phyloP scores from a whole-genome alignment of 805 yeast genomes.

The Metschnikowia drakensbergensis region DNA sequence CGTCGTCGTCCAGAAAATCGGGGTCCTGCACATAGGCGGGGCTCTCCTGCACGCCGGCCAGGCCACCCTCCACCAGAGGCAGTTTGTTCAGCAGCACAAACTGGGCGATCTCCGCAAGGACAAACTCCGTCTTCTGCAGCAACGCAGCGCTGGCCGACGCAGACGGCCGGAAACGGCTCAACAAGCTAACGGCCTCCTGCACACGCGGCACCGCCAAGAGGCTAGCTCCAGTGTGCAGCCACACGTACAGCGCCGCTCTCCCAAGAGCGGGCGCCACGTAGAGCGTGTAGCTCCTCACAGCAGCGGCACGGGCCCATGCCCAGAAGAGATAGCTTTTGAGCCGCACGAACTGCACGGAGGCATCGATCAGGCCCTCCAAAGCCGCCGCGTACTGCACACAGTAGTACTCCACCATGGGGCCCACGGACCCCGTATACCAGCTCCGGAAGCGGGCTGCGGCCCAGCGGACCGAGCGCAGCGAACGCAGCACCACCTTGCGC shows the following conservation, averaged over 20 bases:
- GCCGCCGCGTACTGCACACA: constrained; percentile 9
- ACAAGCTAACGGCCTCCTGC: not conserved
- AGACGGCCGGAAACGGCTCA: constrained; percentile 8
- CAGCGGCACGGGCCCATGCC: not conserved
- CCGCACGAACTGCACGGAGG: not conserved
- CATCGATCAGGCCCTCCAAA: constrained; percentile 10
- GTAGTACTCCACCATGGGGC: constrained; percentile 13
- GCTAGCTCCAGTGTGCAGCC: not conserved
- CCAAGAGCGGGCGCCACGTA: constrained; percentile 4
- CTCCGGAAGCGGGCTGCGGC: not conserved
- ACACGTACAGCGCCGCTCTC: not conserved
- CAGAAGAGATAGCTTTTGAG: constrained; percentile 3
- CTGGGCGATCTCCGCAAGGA: constrained; percentile 10
- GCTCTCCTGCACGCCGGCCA: constrained; percentile 7
- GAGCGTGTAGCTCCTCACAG: not conserved
- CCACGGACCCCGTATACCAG: constrained; percentile 7
- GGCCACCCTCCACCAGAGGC: not conserved
- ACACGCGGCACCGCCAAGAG: not conserved
- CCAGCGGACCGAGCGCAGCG: not conserved
- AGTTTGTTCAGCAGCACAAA: constrained; percentile 5
- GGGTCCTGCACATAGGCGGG: constrained; percentile 8
- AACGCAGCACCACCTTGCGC: not conserved
- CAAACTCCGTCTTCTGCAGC: constrained; percentile 15
- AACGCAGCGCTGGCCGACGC: constrained; percentile 5
- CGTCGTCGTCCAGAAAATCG: not conserved